These are phyloP conservation scores for Astrothelium subdiscretum DNA, from an alignment of 495 filamentous ascomycete genomes.

Conservation along the genomic window DNA sequence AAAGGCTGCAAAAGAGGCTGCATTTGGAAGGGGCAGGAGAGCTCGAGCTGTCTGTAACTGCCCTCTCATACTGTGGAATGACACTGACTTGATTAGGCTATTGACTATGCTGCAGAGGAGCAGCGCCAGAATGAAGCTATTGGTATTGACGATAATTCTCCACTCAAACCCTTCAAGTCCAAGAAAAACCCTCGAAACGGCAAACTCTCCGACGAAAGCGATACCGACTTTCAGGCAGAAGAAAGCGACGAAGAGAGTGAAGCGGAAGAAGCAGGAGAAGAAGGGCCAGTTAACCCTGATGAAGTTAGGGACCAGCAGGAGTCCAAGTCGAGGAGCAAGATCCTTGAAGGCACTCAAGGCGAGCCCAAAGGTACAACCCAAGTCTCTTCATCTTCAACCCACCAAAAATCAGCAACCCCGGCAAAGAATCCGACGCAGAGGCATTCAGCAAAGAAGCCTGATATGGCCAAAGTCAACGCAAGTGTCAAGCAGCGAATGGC, in stretches of 20 bases:
- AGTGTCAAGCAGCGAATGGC: neutral
- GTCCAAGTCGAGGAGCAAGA: neutral
- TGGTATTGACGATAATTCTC: slow-evolving; percentile 5
- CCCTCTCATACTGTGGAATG: slow-evolving; percentile 24
- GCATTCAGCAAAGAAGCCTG: neutral
- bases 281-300: slow-evolving; percentile 6
- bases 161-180: slow-evolving; percentile 1
- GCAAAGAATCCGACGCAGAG: neutral
- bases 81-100: slow-evolving; percentile 3
- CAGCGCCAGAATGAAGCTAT: slow-evolving; percentile 12
- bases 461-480: neutral
- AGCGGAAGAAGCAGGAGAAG: neutral
- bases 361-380: neutral
- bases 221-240: slow-evolving; percentile 42
- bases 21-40: slow-evolving; percentile 73
- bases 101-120: slow-evolving; percentile 17
- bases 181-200: slow-evolving; percentile 12
- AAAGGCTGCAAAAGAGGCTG: slow-evolving; percentile 48
- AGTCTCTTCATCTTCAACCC: neutral
- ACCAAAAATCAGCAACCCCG: neutral
- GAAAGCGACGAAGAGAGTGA: slow-evolving; percentile 26
- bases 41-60: slow-evolving; percentile 40
- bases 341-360: neutral
- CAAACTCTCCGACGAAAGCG: slow-evolving; percentile 24
- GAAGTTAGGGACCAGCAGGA: neutral